Evolutionary conservation across 495 filamentous ascomycete species (phyloP).

Genomic region (Neurospora sp.): DNA sequence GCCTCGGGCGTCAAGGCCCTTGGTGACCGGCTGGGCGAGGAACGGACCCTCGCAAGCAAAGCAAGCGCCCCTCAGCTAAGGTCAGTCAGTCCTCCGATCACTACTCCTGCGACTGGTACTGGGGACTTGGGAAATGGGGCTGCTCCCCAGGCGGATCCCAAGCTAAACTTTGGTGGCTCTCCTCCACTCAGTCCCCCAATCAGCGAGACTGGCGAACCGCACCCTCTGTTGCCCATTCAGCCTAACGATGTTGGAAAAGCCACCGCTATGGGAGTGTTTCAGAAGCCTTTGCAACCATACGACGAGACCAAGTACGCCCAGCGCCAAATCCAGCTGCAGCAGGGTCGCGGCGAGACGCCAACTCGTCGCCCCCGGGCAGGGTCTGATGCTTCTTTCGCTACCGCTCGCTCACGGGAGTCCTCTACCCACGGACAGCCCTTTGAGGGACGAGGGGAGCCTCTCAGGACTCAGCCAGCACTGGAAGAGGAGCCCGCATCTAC

Average conservation of each 20-base stretch:
- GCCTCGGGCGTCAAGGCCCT: constrained; percentile 10
- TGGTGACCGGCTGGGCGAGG: constrained; percentile 24
- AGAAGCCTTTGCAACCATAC: constrained; percentile 64
- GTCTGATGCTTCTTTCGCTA: constrained; percentile 15
- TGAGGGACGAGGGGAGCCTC: constrained; percentile 9
- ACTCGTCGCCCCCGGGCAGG: constrained; percentile 25
- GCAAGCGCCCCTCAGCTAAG: constrained; percentile 39
- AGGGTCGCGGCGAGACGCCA: constrained; percentile 48
- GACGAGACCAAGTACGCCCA: constrained; percentile 79
- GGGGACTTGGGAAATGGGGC: constrained; percentile 20
- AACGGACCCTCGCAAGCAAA: constrained; percentile 28
- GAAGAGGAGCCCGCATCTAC: constrained; percentile 34
- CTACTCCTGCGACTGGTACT: constrained; percentile 17
- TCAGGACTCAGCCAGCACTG: constrained; percentile 6
- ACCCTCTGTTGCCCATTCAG: constrained; percentile 48
- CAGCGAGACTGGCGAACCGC: constrained; percentile 54
- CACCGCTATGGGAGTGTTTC: constrained; percentile 75
- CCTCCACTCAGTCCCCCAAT: constrained; percentile 66
- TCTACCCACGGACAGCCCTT: constrained; percentile 13
- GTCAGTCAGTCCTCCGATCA: constrained; percentile 28
- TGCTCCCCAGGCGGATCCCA: constrained; percentile 24
- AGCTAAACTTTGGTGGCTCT: constrained; percentile 35
- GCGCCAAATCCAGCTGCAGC: constrained; percentile 68
- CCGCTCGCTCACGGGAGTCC: constrained; percentile 24
- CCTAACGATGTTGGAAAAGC: constrained; percentile 77